Percentiles rank a stretch among this genome's conserved stretches.
phyloP scores from a whole-genome alignment of 2,329 filamentous ascomycete genomes.

The Aschersonia sp. region DNA sequence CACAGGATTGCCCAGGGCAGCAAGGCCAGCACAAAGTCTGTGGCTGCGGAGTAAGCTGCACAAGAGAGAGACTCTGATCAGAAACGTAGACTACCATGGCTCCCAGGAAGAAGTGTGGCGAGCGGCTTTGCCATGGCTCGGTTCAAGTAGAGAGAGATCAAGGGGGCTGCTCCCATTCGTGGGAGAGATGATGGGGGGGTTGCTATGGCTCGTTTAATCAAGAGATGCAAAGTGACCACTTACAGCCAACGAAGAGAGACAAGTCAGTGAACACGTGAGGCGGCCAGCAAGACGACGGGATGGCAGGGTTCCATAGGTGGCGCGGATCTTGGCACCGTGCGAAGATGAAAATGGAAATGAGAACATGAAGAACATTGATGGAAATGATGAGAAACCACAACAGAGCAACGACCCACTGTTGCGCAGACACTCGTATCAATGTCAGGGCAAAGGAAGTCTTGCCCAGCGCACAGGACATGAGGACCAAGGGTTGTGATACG shows the following conservation, averaged over 20 bases:
- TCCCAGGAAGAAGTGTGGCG: too few relatives aligned
- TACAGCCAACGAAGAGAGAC: conserved; percentile 4
- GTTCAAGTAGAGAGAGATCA: too few relatives aligned
- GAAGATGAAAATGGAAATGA: conserved; percentile 4
- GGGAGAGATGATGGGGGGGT: too few relatives aligned
- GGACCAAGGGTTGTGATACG: conserved; percentile 3
- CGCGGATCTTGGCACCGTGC: conserved; percentile 2
- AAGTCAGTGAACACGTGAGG: background rate
- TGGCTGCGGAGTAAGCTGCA: conserved; percentile 4
- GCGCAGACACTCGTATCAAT: conserved; percentile 3
- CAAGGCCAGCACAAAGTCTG: conserved; percentile 3
- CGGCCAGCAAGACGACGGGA: conserved; percentile 2
- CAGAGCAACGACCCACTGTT: conserved; percentile 2
- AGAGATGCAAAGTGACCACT: background rate
- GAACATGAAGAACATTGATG: conserved; percentile 2
- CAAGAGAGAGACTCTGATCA: background rate
- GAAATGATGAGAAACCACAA: conserved; percentile 4
- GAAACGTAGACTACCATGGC: too few relatives aligned
- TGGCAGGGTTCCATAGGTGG: conserved; percentile 3
- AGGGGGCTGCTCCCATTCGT: too few relatives aligned
- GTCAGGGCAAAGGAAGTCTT: conserved; percentile 4
- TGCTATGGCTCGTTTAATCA: background rate
- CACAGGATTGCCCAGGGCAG: conserved; percentile 4
- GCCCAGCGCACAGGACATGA: conserved; percentile 5
- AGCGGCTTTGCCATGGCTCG: too few relatives aligned